Evolutionary conservation across 1,139 yeast genomes (phyloP), one percentile per base, ranked within the genome.

Genomic region (Debaryomyces sp.): DNA sequence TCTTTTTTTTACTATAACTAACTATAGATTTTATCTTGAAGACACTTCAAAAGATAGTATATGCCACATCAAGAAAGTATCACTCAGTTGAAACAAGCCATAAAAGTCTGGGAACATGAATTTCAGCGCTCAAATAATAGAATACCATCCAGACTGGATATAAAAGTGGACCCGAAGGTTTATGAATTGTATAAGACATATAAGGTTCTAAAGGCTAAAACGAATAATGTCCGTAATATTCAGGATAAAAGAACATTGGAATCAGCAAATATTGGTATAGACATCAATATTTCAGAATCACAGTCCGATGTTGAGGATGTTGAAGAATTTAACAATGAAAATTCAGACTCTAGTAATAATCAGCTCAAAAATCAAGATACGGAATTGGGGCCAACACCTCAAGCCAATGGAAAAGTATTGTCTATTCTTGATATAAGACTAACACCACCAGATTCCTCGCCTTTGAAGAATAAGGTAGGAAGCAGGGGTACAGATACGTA

Each of bases 331-430:
- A 47, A 48, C 3, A 54, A 49, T 26, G 54, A 54, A 23, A 53
- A 50, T 6, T n/a, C 24, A 18, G 44, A 48, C 18, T 37, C 35
- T 13, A 47, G 39, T 12, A 50, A 44, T 30, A 30, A 7, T 15
- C 34, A 43, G n/a, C 27, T 38, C 8, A 26, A 43, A 22, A 26
- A 12, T 10, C 41, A 13, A 23, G 22, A 56, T 13, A 62, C 63
- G 1, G 85, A 81, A 52, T 61, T 86, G 15, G 92, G 92, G 0
- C 94, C 94, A 0, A 87, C 94, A 0, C 94, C 94, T 0, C 92
- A 86, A 54, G 75, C 87, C 8, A 77, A 84, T 51, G 94, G 94
- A 0, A 76, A 83, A 37, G 88, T 86, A 0, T 60, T 85, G 40
- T 84, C 91, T 9, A 73, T 87, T 10, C 84, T 87, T 57, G 91